phyloP scores from a whole-genome alignment of 768 basidiomycete species.

The Tricholoma flavovirens region DNA sequence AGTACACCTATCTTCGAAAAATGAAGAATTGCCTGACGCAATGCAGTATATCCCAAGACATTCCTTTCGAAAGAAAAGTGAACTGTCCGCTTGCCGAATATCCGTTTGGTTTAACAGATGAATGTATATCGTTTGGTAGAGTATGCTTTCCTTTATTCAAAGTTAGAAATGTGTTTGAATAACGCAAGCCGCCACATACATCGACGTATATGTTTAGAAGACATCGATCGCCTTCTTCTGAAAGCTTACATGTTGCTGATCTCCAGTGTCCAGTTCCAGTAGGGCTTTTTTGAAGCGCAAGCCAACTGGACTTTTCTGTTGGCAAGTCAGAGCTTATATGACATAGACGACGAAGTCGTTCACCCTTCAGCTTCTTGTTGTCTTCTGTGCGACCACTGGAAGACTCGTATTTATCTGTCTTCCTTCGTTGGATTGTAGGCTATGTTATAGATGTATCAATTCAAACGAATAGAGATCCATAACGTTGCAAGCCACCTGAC shows the following conservation, averaged over 20 bases:
- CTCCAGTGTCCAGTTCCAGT: conserved; percentile 62
- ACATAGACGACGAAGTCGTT: neutral
- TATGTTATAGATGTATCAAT: conserved; percentile 16
- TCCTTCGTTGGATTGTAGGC: conserved; percentile 47
- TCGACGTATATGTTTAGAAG: conserved; percentile 72
- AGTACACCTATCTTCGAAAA: neutral
- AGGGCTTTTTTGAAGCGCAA: conserved; percentile 48
- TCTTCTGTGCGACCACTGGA: conserved; percentile 31
- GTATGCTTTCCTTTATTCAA: conserved; percentile 53
- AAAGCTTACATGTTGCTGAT: conserved; percentile 62
- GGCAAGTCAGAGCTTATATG: conserved; percentile 1
- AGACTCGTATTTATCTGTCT: conserved; percentile 48
- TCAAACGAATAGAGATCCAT: neutral
- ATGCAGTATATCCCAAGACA: conserved; percentile 67
- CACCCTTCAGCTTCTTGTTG: conserved; percentile 60
- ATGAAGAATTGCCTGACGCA: conserved; percentile 34
- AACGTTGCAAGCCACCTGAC: conserved; percentile 27
- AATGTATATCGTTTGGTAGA: conserved; percentile 69
- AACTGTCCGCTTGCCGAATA: conserved; percentile 69
- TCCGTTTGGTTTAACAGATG: conserved; percentile 75
- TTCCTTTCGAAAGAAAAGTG: conserved; percentile 71
- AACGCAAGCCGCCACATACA: conserved; percentile 34
- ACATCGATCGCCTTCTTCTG: conserved; percentile 62
- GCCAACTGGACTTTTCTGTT: conserved; percentile 72
- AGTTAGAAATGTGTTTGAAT: conserved; percentile 11